Percentiles rank a stretch among this genome's conserved stretches.
phyloP scores from a whole-genome alignment of 768 basidiomycete species.

The Coprinellus aureogranulatus region DNA sequence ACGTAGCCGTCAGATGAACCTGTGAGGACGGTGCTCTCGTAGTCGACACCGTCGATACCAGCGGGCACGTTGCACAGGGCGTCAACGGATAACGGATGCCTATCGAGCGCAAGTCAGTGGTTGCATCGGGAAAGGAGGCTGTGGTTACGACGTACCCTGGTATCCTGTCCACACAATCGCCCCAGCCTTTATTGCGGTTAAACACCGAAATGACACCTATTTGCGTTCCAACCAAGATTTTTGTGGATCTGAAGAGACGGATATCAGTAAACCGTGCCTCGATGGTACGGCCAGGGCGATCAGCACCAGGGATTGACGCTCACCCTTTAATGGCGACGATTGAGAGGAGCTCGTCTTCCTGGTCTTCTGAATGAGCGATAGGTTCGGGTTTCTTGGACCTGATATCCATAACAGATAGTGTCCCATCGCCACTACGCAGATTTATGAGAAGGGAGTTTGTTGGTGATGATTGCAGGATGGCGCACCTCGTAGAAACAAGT shows the following conservation, averaged over 20 bases:
- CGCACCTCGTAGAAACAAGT: constrained; percentile 83
- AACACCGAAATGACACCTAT: constrained; percentile 87
- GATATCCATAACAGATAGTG: constrained; percentile 88
- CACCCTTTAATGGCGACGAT: constrained; percentile 82
- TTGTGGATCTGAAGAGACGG: constrained; percentile 52
- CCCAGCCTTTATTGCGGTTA: constrained; percentile 84
- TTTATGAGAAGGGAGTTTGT: neutral
- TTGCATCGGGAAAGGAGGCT: neutral
- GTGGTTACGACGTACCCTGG: constrained; percentile 67
- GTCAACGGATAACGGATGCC: constrained; percentile 90
- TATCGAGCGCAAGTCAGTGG: constrained; percentile 27
- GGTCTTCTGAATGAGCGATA: constrained; percentile 86
- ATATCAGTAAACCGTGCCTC: constrained; percentile 12
- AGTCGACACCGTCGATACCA: constrained; percentile 57
- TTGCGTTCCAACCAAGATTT: constrained; percentile 86
- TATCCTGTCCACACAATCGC: constrained; percentile 87
- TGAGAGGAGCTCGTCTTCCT: constrained; percentile 91
- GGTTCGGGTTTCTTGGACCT: constrained; percentile 78
- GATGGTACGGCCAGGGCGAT: too few relatives aligned
- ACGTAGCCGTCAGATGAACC: constrained; percentile 92
- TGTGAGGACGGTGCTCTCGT: constrained; percentile 72
- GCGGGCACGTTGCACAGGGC: constrained; percentile 74
- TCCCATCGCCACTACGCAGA: constrained; percentile 82
- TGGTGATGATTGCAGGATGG: neutral
- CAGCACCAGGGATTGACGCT: constrained; percentile 25